Evolutionary conservation across 169 alveolate genomes (phyloP), one percentile per base, ranked within the genome.

Genomic region (Cyclospora cayetanensis): DNA sequence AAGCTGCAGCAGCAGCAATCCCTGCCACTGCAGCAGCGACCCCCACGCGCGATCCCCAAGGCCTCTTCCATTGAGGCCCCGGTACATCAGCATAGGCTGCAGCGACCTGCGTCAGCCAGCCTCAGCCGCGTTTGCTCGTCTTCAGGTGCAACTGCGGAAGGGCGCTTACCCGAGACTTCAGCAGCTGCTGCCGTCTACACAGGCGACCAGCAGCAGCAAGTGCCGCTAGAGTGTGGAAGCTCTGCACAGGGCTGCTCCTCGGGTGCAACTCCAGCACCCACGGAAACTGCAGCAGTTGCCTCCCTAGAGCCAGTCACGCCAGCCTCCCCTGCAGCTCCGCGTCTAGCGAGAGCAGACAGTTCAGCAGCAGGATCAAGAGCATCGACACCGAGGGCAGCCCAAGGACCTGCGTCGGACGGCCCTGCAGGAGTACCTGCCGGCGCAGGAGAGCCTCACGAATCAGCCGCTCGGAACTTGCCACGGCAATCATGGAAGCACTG

Each of bases 321-420:
- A n/a, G n/a, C n/a, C n/a, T n/a, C n/a, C n/a, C n/a, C n/a, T n/a
- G n/a, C n/a, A n/a, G n/a, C n/a, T n/a, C n/a, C n/a, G n/a, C n/a
- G n/a, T n/a, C n/a, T n/a, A n/a, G n/a, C n/a, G n/a, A n/a, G n/a
- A n/a, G n/a, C n/a, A n/a, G n/a, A n/a, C n/a, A n/a, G n/a, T 50
- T 25, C 31, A 46, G 88, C 72, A 46, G 88, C 88, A 79, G 50
- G 72, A 77, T 34, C 87, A 41, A 29, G 70, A 79, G 50, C 34
- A 50, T 1, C 50, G 50, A 29, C 29, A 79, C 50, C 63, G 27
- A 34, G 65, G 29, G 72, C 72, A 43, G 43, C 39, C 41, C n/a
- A n/a, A n/a, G n/a, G n/a, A n/a, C n/a, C n/a, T n/a, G n/a, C n/a
- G n/a, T n/a, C n/a, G n/a, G n/a, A n/a, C n/a, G n/a, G n/a, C n/a